Percentiles rank a stretch among this genome's conserved stretches.
These are phyloP conservation scores for Entonaema liquescens DNA, from an alignment of 495 filamentous ascomycete species.

Conservation along the genomic window DNA sequence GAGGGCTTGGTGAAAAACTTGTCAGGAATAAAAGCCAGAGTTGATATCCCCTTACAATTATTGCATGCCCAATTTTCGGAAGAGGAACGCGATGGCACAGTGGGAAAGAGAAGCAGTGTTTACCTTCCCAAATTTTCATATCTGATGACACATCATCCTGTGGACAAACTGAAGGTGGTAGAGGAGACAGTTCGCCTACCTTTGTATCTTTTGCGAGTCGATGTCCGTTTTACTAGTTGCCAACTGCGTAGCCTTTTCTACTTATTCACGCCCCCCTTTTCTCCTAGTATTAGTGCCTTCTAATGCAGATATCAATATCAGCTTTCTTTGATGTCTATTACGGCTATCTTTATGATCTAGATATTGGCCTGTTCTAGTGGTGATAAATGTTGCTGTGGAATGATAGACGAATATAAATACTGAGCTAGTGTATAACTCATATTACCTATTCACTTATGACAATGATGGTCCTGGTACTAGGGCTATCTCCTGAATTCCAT, in stretches of 20 bases:
- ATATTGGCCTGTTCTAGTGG: not conserved
- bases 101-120: slow-evolving; percentile 26
- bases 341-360: not conserved
- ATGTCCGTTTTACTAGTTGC: slow-evolving; percentile 41
- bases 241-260: slow-evolving; percentile 45
- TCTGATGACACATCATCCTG: slow-evolving; percentile 19
- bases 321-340: slow-evolving; percentile 42
- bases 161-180: slow-evolving; percentile 31
- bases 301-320: slow-evolving; percentile 65
- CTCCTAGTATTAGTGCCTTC: slow-evolving; percentile 61
- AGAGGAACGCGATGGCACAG: slow-evolving; percentile 27
- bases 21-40: slow-evolving; percentile 47
- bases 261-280: slow-evolving; percentile 48
- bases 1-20: slow-evolving; percentile 44
- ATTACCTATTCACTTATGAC: not conserved
- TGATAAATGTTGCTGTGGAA: not conserved
- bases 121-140: slow-evolving; percentile 33
- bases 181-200: slow-evolving; percentile 32
- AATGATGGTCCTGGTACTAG: not conserved
- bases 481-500: not conserved
- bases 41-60: slow-evolving; percentile 43
- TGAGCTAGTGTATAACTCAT: not conserved
- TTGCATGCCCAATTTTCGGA: slow-evolving; percentile 42
- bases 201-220: slow-evolving; percentile 40
- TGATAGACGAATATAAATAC: not conserved